Conservation (phyloP, 768 basidiomycete species). For the Mycena metata region DNA sequence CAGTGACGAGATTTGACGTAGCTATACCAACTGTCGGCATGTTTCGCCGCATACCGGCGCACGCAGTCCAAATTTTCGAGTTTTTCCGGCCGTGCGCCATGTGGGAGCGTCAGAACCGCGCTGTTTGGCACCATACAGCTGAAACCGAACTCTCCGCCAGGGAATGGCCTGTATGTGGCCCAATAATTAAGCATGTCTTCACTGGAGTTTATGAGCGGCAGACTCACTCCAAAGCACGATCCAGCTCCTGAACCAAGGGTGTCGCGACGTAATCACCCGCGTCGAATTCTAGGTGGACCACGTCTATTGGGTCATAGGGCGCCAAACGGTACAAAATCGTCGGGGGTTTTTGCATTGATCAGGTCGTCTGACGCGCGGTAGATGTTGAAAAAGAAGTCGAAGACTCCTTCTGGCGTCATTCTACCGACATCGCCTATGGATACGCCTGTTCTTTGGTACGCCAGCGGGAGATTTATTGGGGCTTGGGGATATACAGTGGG, state of each 20-base stretch:
- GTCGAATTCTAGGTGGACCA: constrained; percentile 2
- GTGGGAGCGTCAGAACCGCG: constrained; percentile 37
- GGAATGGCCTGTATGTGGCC: neutral
- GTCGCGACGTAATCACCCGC: constrained; percentile 17
- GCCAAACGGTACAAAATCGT: constrained; percentile 41
- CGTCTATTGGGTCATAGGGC: neutral
- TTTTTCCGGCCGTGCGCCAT: constrained; percentile 34
- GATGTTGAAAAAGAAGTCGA: constrained; percentile 52
- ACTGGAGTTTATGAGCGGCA: too few relatives aligned
- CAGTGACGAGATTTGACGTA: constrained; percentile 41
- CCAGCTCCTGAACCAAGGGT: neutral
- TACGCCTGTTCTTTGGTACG: constrained; percentile 42
- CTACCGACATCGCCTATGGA: constrained; percentile 52
- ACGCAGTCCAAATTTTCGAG: constrained; percentile 18
- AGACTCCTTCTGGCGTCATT: constrained; percentile 46
- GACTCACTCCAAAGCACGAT: neutral
- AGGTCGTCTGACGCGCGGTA: constrained; percentile 40
- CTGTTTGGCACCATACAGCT: constrained; percentile 18
- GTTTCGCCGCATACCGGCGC: constrained; percentile 29
- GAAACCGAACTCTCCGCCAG: constrained; percentile 11
- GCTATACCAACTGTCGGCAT: constrained; percentile 39
- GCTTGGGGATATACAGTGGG: constrained; percentile 48
- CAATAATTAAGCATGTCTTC: neutral
- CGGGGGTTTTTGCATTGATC: constrained; percentile 43
- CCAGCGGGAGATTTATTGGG: constrained; percentile 37